Evolutionary conservation across 1,139 yeast species (phyloP).

Genomic region (Kodamaea suecica): DNA sequence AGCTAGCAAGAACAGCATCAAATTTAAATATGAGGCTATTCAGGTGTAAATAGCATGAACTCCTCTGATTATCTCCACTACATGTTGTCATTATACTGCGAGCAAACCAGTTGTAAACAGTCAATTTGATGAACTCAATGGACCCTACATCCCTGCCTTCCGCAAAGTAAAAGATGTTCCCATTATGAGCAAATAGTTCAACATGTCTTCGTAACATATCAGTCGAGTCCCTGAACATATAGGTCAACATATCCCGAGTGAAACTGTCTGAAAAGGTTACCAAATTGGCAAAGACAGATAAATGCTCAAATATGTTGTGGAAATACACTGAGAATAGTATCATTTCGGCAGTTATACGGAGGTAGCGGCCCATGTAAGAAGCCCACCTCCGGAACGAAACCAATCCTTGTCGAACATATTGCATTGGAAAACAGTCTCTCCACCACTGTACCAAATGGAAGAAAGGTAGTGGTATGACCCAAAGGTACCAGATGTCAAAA

Average conservation of each 20-base stretch:
- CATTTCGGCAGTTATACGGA: slow-evolving; percentile 8
- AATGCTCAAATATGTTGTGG: slow-evolving; percentile 15
- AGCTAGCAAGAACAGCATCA: slow-evolving; percentile 18
- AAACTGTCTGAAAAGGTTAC: slow-evolving; percentile 32
- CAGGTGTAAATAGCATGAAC: not conserved
- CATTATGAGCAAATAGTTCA: slow-evolving; percentile 11
- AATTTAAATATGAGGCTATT: slow-evolving; percentile 30
- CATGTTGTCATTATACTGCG: slow-evolving; percentile 5
- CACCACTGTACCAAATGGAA: slow-evolving; percentile 26
- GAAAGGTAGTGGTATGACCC: slow-evolving; percentile 28
- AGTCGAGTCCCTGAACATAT: slow-evolving; percentile 20
- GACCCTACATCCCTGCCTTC: slow-evolving; percentile 7
- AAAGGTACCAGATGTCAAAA: slow-evolving; percentile 17
- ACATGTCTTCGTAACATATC: slow-evolving; percentile 12
- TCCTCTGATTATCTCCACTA: not conserved
- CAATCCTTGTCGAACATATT: not conserved
- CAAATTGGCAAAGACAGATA: slow-evolving; percentile 28
- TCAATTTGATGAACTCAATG: slow-evolving; percentile 5
- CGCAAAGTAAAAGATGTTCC: slow-evolving; percentile 15
- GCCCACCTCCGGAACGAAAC: not conserved
- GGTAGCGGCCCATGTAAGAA: slow-evolving; percentile 4
- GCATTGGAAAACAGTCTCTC: slow-evolving; percentile 17
- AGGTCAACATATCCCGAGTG: slow-evolving; percentile 29
- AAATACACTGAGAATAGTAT: slow-evolving; percentile 21
- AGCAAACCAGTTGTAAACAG: slow-evolving; percentile 9